Conservation (phyloP, 2,329 filamentous ascomycete species). For the Bretziella fagacearum region DNA sequence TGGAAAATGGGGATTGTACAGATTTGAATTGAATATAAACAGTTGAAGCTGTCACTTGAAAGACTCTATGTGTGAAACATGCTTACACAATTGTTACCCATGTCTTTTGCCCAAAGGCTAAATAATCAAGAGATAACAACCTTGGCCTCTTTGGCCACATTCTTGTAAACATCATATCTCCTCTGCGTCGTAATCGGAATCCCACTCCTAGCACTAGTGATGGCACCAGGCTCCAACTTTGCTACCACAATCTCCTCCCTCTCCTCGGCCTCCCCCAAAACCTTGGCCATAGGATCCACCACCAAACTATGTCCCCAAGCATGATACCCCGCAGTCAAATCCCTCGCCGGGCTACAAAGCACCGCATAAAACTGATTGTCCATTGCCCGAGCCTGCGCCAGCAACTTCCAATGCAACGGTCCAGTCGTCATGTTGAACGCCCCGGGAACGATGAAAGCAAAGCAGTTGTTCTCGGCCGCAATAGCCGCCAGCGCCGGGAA, state of each 20-base stretch:
- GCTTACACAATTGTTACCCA: not conserved
- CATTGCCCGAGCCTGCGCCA: constrained; percentile 65
- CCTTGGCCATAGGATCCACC: constrained; percentile 68
- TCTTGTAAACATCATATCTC: constrained; percentile 87
- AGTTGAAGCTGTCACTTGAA: no score
- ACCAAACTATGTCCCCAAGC: constrained; percentile 88
- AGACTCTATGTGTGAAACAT: not conserved
- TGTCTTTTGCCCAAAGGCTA: not conserved
- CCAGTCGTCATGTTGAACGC: constrained; percentile 94
- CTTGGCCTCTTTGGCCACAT: constrained; percentile 34
- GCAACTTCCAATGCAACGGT: constrained; percentile 75
- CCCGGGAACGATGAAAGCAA: constrained; percentile 82
- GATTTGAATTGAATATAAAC: no score
- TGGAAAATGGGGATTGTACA: constrained; percentile 5
- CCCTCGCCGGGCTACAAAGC: constrained; percentile 77
- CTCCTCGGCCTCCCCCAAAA: constrained; percentile 67
- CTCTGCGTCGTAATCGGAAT: constrained; percentile 77
- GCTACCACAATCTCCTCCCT: constrained; percentile 58
- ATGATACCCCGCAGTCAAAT: constrained; percentile 60
- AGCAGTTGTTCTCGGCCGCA: constrained; percentile 70
- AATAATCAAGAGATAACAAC: constrained; percentile 11
- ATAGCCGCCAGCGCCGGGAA: constrained; percentile 90
- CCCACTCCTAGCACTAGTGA: constrained; percentile 59
- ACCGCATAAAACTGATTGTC: constrained; percentile 94
- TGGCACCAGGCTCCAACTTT: constrained; percentile 48